Base-by-base conservation (phyloP, 352 stramenopile species). In the Pythium utonaiense region DNA sequence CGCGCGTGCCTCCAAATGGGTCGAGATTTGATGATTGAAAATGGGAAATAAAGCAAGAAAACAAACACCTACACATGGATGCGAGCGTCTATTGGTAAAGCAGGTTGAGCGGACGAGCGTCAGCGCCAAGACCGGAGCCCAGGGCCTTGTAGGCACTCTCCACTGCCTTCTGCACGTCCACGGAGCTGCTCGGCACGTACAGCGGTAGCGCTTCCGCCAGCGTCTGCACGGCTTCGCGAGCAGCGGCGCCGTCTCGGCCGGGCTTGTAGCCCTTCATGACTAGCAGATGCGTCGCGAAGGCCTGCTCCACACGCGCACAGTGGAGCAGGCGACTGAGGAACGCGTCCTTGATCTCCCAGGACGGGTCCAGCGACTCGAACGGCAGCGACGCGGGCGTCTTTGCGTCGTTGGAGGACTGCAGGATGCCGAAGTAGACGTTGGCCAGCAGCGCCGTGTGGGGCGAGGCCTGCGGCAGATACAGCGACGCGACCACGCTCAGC, bases 181-280 rank as follows among this genome's bases (percentile, higher is more conserved):
- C 65, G 13, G 57, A 62, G 51, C 81, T 45, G 14, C 67, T 52
- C 13, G 57, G 57, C 7, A 69, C 71, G n/a, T 79, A 78, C 25
- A 64, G 24, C 34, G 70, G 57, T 40, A 88, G 53, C 10, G 75
- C 75, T 19, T 30, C 51, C 6, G 59, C 47, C 7, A 88, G 70
- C n/a, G 74, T 61, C 14, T 78, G 67, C 22, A 76, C 64, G 3
- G 77, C 79, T 53, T 89, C 80, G 17, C 83, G 76, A 2, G 73
- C 86, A 5, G 67, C 78, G 0, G 65, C 56, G 56, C 77, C 55
- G 27, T 86, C 64, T 40, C 74, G 77, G 24, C 80, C 77, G 3
- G 80, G 80, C 14, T 77, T 75, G 71, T 90, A 86, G 36, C 78
- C 80, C 49, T 90, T 90, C 28, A 69, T 67, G 16, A 88, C 59